Conservation (phyloP, 2,329 filamentous ascomycete genomes). For the Bisporella sp. region DNA sequence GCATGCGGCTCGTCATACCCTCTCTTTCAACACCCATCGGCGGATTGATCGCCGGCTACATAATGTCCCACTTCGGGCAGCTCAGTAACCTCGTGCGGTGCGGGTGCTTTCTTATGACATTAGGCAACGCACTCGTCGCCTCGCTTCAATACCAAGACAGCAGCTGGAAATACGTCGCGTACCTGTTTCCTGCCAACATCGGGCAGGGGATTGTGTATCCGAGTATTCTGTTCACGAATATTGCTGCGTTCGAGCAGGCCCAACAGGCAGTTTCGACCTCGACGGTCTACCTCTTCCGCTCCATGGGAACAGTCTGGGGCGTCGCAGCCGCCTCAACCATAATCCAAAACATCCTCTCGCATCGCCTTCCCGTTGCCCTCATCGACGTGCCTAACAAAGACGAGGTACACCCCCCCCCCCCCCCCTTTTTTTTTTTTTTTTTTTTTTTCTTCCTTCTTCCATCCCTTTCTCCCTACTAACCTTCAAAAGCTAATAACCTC, state of each 20-base stretch:
- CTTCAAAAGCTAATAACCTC: slow-evolving; percentile 47
- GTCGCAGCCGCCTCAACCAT: slow-evolving; percentile 57
- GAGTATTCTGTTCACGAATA: slow-evolving; percentile 50
- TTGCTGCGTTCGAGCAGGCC: slow-evolving; percentile 55
- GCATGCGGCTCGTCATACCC: slow-evolving; percentile 56
- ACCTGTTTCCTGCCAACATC: slow-evolving; percentile 50
- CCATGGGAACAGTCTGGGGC: slow-evolving; percentile 56
- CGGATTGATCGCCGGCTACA: slow-evolving; percentile 46
- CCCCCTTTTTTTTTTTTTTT: not conserved
- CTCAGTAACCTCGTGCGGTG: slow-evolving; percentile 44
- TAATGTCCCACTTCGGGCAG: slow-evolving; percentile 50
- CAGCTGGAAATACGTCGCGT: slow-evolving; percentile 47
- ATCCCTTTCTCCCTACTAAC: slow-evolving; percentile 25
- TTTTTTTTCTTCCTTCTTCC: slow-evolving; percentile 17
- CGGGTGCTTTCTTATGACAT: slow-evolving; percentile 43
- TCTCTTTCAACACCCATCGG: slow-evolving; percentile 53
- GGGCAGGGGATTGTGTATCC: slow-evolving; percentile 56
- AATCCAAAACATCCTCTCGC: slow-evolving; percentile 52
- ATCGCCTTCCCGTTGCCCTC: slow-evolving; percentile 45
- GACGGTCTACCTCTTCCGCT: slow-evolving; percentile 57
- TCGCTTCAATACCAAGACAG: slow-evolving; percentile 43
- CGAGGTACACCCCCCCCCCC: slow-evolving; percentile 11
- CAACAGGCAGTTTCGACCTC: slow-evolving; percentile 57
- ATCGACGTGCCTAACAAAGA: slow-evolving; percentile 46
- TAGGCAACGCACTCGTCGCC: slow-evolving; percentile 46